Percentiles rank a stretch among this genome's conserved stretches.
These are phyloP conservation scores for Capsicum chinense DNA, from an alignment of 257 asterid genomes.

Conservation along the genomic window DNA sequence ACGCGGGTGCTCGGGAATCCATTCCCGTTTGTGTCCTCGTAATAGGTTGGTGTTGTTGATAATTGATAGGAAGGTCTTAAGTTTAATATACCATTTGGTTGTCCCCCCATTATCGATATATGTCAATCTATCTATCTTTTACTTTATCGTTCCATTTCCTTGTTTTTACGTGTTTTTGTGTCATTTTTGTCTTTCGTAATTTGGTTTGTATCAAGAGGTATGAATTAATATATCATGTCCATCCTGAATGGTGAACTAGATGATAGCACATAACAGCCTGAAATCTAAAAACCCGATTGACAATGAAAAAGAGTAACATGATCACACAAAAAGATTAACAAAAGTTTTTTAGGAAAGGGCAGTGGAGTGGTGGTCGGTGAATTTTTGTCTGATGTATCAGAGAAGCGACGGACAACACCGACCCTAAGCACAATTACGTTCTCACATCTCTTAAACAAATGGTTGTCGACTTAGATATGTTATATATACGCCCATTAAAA, in stretches of 20 bases:
- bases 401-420: not conserved
- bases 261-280: not conserved
- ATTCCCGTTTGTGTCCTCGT: no score
- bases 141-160: no score
- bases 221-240: not conserved
- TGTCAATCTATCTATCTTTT: no score
- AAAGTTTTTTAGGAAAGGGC: not conserved
- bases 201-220: not conserved
- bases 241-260: not conserved
- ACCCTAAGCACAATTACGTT: not conserved
- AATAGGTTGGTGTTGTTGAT: no score
- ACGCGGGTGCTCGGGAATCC: no score
- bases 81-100: no score
- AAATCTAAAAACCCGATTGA: not conserved
- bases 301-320: not conserved
- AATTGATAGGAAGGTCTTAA: no score
- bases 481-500: not conserved
- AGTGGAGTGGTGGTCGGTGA: not conserved
- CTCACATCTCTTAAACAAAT: conserved; percentile 6
- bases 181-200: no score
- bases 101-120: no score
- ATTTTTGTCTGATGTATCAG: not conserved
- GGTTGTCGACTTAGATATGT: not conserved
- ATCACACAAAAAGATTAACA: not conserved
- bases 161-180: no score